phyloP scores from a whole-genome alignment of 2,329 filamentous ascomycete genomes.

The Talaromyces sp. region DNA sequence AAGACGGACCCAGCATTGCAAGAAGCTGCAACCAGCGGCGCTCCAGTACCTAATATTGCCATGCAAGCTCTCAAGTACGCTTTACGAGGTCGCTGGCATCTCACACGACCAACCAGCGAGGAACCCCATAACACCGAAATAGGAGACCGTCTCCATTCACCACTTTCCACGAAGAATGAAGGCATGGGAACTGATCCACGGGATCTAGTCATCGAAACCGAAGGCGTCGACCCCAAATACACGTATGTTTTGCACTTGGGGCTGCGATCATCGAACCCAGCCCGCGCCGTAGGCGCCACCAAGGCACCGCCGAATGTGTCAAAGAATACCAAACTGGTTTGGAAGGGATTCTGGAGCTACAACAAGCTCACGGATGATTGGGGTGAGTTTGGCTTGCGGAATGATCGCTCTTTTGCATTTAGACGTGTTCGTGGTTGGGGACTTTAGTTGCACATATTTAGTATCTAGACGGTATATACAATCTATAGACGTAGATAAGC shows the following conservation, averaged over 20 bases:
- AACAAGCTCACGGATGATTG: slow-evolving; percentile 88
- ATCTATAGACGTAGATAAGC: background rate
- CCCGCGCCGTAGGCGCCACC: slow-evolving; percentile 46
- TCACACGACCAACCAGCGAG: slow-evolving; percentile 52
- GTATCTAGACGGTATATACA: background rate
- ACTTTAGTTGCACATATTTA: slow-evolving; percentile 28
- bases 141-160: slow-evolving; percentile 47
- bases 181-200: slow-evolving; percentile 40
- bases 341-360: slow-evolving; percentile 90
- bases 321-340: slow-evolving; percentile 81
- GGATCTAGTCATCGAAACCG: slow-evolving; percentile 79
- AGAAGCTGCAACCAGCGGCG: slow-evolving; percentile 26
- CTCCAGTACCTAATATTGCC: slow-evolving; percentile 38
- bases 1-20: slow-evolving; percentile 42
- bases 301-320: slow-evolving; percentile 43
- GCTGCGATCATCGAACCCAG: slow-evolving; percentile 59
- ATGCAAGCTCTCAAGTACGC: slow-evolving; percentile 67
- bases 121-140: slow-evolving; percentile 26
- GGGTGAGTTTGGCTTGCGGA: slow-evolving; percentile 71
- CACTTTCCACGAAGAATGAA: slow-evolving; percentile 25
- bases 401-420: slow-evolving; percentile 59
- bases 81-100: slow-evolving; percentile 63
- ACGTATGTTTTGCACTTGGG: slow-evolving; percentile 78
- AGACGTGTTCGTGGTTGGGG: slow-evolving; percentile 62
- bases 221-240: slow-evolving; percentile 76